Evolutionary conservation across 352 stramenopile species (phyloP), one percentile per base, ranked within the genome.

Genomic region (Phytophthora brassicae): DNA sequence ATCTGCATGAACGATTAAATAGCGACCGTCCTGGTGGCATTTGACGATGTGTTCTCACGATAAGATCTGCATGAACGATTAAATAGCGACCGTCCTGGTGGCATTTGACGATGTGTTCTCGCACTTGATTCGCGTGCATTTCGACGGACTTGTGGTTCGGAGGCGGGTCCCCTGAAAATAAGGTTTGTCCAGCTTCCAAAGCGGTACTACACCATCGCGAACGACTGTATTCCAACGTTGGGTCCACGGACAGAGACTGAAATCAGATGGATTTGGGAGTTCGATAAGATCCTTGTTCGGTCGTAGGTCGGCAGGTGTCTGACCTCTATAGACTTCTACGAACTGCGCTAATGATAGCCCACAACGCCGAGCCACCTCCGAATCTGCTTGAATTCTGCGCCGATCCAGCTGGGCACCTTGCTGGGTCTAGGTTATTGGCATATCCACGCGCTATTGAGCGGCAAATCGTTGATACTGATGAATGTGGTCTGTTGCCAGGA

Each of bases 201-300:
- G 1, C 14, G 57, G 48, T 20, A 28, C 0, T 4, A 65, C 48
- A 1, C 48, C 48, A 12, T 54, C 39, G 1, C 48, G 48, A 3
- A 55, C 57, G 9, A 65, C 13, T 1, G 19, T 0, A 29, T 65
- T 59, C 47, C 57, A 65, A 2, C n/a, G 41, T 9, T 14, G 3
- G 0, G 20, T 43, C 3, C 26, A 31, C 26, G 26, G 26, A 31
- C 26, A 31, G 26, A 31, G 26, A 4, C 26, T 31, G 26, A 8
- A 31, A 8, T 31, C 26, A 8, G 26, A 31, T 8, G 26, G 26
- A 31, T 4, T 31, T 31, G 22, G 39, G 0, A 54, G 20, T 12
- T 65, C 41, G n/a, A 59, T 55, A 2, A 65, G 23, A 28, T 59
- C 31, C 22, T 65, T 65, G 22, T 59, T 65, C 2, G 57, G 48